Conservation (phyloP, 148 eudicot genomes). For the Dysphania ambrosioides region DNA sequence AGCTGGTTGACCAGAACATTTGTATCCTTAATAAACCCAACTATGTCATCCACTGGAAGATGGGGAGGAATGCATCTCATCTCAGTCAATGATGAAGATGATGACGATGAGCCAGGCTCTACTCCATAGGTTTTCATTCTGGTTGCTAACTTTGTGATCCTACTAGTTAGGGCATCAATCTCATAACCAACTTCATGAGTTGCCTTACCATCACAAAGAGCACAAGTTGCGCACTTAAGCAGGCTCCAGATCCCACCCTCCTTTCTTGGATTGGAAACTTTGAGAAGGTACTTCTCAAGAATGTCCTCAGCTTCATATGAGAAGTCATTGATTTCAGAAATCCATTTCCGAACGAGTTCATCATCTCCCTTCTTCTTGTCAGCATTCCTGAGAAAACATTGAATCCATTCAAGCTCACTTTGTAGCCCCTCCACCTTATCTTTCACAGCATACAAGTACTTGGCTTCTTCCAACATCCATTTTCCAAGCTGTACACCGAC, state of each 20-base stretch:
- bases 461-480: conserved; percentile 6
- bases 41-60: neutral
- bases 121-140: neutral
- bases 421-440: conserved; percentile 2
- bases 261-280: neutral
- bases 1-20: neutral
- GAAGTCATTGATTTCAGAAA: conserved; percentile 4
- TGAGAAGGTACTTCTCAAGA: conserved; percentile 9
- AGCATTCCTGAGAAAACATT: neutral
- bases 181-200: neutral
- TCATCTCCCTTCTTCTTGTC: neutral
- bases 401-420: conserved; percentile 17
- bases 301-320: conserved; percentile 17
- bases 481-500: neutral
- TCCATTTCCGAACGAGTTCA: conserved; percentile 8
- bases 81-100: neutral
- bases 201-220: neutral
- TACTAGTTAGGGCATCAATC: neutral
- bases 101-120: neutral
- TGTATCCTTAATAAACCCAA: neutral
- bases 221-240: neutral
- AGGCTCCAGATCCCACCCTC: neutral
- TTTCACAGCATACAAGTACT: conserved; percentile 2
- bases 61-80: neutral
- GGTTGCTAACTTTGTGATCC: neutral